Evolutionary conservation across 495 filamentous ascomycete genomes (phyloP).

Genomic region (Stereocaulon alpinum): DNA sequence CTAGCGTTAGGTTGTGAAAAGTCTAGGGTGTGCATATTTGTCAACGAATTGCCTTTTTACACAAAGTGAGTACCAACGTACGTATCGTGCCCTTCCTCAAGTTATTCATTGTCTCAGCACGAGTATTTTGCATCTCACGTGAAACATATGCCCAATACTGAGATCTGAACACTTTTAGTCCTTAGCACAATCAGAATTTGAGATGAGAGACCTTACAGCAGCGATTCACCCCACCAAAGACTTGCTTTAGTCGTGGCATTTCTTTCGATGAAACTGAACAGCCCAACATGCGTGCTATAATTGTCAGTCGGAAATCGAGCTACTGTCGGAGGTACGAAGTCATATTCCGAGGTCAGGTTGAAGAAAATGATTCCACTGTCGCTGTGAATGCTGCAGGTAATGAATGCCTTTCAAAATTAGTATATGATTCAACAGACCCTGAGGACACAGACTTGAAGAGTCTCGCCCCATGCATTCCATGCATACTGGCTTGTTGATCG

Average conservation of each 20-base stretch:
- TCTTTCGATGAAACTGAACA: slow-evolving; percentile 11
- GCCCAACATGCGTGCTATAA: slow-evolving; percentile 5
- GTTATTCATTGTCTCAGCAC: neutral
- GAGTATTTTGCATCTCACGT: neutral
- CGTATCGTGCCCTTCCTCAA: slow-evolving; percentile 3
- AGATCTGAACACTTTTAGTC: neutral
- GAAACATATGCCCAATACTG: slow-evolving; percentile 1
- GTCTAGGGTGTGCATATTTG: neutral
- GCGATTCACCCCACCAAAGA: slow-evolving; percentile 20
- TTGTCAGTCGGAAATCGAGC: slow-evolving; percentile 3
- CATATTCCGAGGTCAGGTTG: slow-evolving; percentile 23
- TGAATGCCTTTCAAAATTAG: slow-evolving; percentile 12
- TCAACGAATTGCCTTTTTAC: neutral
- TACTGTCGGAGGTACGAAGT: slow-evolving; percentile 15
- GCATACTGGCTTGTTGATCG: slow-evolving; percentile 17
- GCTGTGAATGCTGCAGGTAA: slow-evolving; percentile 15
- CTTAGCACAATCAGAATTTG: slow-evolving; percentile 2
- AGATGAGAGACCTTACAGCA: slow-evolving; percentile 14
- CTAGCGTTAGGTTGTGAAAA: neutral
- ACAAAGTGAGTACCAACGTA: neutral
- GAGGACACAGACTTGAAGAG: neutral
- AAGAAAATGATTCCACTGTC: slow-evolving; percentile 15
- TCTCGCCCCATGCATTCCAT: slow-evolving; percentile 13
- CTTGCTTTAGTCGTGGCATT: slow-evolving; percentile 14
- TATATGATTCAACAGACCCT: neutral